Percentiles rank a stretch among this genome's conserved stretches.
phyloP scores from a whole-genome alignment of 306 rosid genomes.

The Citrullus amarus region DNA sequence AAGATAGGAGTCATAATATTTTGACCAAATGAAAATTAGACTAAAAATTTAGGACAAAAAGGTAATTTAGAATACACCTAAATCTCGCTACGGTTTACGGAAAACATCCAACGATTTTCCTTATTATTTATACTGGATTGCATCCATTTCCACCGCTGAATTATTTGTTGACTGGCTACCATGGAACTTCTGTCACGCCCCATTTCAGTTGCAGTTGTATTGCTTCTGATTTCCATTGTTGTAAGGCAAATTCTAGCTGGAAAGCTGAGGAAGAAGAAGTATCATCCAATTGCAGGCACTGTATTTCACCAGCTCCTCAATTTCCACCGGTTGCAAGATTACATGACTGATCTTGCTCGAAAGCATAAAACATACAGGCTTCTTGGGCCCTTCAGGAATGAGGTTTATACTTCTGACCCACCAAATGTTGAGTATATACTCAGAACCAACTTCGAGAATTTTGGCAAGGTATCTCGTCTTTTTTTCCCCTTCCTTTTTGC shows the following conservation, averaged over 20 bases:
- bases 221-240: constrained; percentile 21
- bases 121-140: too few relatives aligned
- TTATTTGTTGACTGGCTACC: neutral
- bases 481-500: neutral
- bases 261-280: constrained; percentile 31
- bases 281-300: constrained; percentile 66
- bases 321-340: constrained; percentile 60
- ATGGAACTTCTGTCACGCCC: constrained; percentile 24
- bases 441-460: constrained; percentile 64
- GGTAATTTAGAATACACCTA: too few relatives aligned
- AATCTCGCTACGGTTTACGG: too few relatives aligned
- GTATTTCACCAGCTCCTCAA: constrained; percentile 48
- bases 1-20: too few relatives aligned
- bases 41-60: too few relatives aligned
- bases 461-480: constrained; percentile 49
- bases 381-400: constrained; percentile 38
- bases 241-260: constrained; percentile 3
- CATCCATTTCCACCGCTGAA: too few relatives aligned
- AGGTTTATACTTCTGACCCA: constrained; percentile 67
- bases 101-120: too few relatives aligned
- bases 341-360: constrained; percentile 67
- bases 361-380: constrained; percentile 66
- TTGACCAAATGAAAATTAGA: too few relatives aligned
- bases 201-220: constrained; percentile 14
- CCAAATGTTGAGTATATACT: constrained; percentile 67